Base-by-base conservation (phyloP, 345 rosid genomes). In the Euphorbia pulcherrima region DNA sequence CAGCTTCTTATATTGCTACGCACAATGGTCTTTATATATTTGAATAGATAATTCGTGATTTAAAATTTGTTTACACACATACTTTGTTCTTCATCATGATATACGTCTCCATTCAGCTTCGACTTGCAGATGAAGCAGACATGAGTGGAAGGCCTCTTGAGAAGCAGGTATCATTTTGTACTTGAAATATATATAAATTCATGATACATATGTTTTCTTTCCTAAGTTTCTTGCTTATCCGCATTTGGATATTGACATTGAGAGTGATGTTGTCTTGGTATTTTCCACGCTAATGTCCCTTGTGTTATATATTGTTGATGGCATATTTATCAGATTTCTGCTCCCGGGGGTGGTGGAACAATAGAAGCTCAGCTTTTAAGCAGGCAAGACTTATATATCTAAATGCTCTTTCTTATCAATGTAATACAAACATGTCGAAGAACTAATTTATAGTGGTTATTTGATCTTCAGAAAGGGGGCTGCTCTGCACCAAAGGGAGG, bases 401-500 rank as follows among this genome's bases (percentile, higher is more conserved):
- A 70, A 12, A 60, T 28, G 29, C 37, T 39, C 17, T 62, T 4
- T 39, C 17, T 62, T 4, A 1, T 18, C 11, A n/a, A 51, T 26
- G n/a, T 28, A 7, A 54, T 61, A 4, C 50, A 44, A 5, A 44
- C 50, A 44, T 13, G 7, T 13, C 4, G 47, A 33, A 23, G 14
- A 2, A 16, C 35, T 67, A 46, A 27, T 50, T 30, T 52, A 21
- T 29, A 8, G 0, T 47, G 1, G 53, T 13, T 55, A 35, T 54
- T 52, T 28, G 7, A 21, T 44, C 4, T 55, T 12, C 65, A 76
- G 79, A 62, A 76, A 76, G 75, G 79, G 66, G 54, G 75, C 68
- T 66, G 72, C 79, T 67, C 65, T 76, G 47, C 75, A 61, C 26
- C 75, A 76, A 67, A 76, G 79, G 27, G 79, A 71, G 79, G 79